phyloP scores from a whole-genome alignment of 352 stramenopile genomes.

The Phytophthora chlamydospora region DNA sequence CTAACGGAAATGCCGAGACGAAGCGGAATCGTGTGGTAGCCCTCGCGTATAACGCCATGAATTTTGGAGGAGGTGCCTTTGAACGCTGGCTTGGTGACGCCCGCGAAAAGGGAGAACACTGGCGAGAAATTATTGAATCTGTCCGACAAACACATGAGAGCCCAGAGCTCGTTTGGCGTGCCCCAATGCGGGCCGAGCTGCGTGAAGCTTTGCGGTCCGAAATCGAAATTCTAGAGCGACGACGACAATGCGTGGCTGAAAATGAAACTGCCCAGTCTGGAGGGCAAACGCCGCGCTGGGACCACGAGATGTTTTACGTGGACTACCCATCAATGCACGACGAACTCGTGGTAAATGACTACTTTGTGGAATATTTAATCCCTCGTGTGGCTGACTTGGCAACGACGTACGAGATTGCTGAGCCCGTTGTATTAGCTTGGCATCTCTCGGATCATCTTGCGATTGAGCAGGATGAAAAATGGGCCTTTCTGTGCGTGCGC shows the following conservation, averaged over 20 bases:
- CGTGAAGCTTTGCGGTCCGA: conserved; percentile 57
- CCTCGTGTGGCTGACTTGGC: conserved; percentile 68
- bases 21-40: conserved; percentile 50
- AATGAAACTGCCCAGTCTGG: conserved; percentile 17
- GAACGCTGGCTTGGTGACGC: conserved; percentile 72
- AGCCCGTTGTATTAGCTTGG: conserved; percentile 80
- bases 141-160: conserved; percentile 65
- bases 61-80: conserved; percentile 52
- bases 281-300: conserved; percentile 54
- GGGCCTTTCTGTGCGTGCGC: conserved; percentile 62
- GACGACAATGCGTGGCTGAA: conserved; percentile 13
- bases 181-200: conserved; percentile 69
- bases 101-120: conserved; percentile 71
- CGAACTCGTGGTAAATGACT: conserved; percentile 81
- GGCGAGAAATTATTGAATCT: conserved; percentile 70
- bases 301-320: conserved; percentile 86
- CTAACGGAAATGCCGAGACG: conserved; percentile 46
- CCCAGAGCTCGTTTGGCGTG: conserved; percentile 76
- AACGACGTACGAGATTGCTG: conserved; percentile 68
- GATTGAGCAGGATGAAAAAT: conserved; percentile 64
- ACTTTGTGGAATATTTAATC: conserved; percentile 82
- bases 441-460: conserved; percentile 78
- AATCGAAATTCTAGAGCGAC: conserved; percentile 53
- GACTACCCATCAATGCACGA: conserved; percentile 74
- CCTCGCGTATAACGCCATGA: conserved; percentile 41